A percentile compares a stretch with the other conserved stretches of the same genome.
These are phyloP conservation scores for Solanum pennellii DNA, from an alignment of 257 asterid species.

Conservation along the genomic window DNA sequence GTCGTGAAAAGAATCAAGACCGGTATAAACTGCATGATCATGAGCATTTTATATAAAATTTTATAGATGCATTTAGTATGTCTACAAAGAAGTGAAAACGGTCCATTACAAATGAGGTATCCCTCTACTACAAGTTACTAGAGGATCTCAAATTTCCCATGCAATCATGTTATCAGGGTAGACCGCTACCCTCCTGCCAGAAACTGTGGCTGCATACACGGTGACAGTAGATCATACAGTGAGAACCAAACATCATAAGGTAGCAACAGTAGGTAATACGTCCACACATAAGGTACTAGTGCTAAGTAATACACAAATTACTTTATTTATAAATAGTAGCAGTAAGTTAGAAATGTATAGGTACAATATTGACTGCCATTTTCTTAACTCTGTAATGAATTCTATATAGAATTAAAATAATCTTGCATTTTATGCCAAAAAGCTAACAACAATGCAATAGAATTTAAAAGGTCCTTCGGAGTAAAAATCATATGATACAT, in stretches of 20 bases:
- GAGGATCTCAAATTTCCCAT: no score
- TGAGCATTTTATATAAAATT: background rate
- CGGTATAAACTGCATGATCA: slow-evolving; percentile 15
- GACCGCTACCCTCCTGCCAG: no score
- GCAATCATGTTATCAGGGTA: no score
- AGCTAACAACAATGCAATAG: background rate
- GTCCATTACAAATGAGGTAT: background rate
- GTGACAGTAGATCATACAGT: no score
- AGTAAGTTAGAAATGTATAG: background rate
- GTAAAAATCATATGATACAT: background rate
- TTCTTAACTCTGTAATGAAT: background rate
- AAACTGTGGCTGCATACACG: no score
- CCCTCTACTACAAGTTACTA: no score
- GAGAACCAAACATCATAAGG: background rate
- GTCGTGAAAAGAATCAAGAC: background rate
- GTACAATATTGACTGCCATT: background rate
- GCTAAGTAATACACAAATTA: background rate
- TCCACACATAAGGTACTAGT: background rate
- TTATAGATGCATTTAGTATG: background rate
- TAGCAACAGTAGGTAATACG: background rate
- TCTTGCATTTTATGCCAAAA: background rate
- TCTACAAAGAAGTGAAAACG: background rate
- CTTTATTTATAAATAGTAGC: background rate
- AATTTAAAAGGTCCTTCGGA: background rate
- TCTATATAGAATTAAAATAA: no score